Evolutionary conservation across 768 basidiomycete species (phyloP), one percentile per base, ranked within the genome.

Genomic region (Amanita pallidorosea): DNA sequence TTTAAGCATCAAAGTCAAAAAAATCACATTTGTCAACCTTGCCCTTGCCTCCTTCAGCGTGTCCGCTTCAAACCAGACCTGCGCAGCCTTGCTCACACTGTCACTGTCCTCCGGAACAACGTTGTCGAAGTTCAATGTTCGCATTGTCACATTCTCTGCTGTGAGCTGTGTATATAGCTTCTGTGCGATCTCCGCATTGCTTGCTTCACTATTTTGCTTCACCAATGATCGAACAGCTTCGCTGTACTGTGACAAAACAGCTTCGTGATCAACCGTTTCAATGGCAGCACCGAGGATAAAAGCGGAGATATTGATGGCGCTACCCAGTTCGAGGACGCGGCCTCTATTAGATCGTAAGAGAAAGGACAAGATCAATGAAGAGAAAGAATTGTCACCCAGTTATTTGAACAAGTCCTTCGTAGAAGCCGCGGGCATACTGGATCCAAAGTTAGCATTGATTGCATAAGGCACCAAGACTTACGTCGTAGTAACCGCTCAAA

Each of bases 231-330:
- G 23, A 34, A 62, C 58, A 29, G 63, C 63, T 42, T 63, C 61
- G 11, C 53, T 51, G 37, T 64, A 62, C 15, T 64, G 54, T 17
- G 57, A 56, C 40, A 63, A 62, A 7, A 62, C 61, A 27, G 17
- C 40, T 20, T 41, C 40, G 18, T 41, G 40, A 22, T 65, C 64
- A 42, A 64, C 59, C 0, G 64, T 64, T 52, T 65, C 64, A n/a
- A 65, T 27, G 1, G 61, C 61, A 18, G 58, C 61, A 5, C 61
- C 64, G 25, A 63, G 56, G 46, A 65, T 65, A 44, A 62, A 63
- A 45, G 63, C 60, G 15, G 63, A 62, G 2, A 66, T 56, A 33
- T 59, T 62, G 42, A 60, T 58, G 22, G 62, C 59, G 56, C 62
- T 61, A 35, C 61, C 49, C 27, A 66, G 57, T 1, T 63, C 62